These are phyloP conservation scores for Rubia peregrina DNA, from an alignment of 305 asterid genomes.

Conservation along the genomic window DNA sequence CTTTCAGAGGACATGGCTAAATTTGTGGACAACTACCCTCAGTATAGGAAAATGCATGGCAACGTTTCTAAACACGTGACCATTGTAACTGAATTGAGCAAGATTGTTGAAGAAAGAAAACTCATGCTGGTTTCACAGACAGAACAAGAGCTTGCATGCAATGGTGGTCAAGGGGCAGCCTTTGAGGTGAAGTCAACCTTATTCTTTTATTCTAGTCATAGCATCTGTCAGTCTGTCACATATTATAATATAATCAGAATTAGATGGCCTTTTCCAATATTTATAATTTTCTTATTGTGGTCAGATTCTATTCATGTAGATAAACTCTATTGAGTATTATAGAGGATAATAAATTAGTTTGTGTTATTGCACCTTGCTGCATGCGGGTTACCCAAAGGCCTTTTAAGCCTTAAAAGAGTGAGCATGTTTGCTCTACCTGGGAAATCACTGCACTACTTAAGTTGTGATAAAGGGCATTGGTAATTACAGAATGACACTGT, in stretches of 20 bases:
- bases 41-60: constrained; percentile 90
- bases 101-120: constrained; percentile 89
- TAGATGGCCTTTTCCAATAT: background rate
- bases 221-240: background rate
- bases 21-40: constrained; percentile 97
- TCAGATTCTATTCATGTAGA: background rate
- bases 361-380: background rate
- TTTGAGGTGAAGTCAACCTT: constrained; percentile 59
- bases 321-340: background rate
- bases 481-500: background rate
- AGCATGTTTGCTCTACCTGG: background rate
- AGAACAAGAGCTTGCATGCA: constrained; percentile 97
- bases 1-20: constrained; percentile 98
- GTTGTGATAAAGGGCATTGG: background rate
- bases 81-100: constrained; percentile 95
- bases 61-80: constrained; percentile 99
- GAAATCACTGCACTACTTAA: background rate
- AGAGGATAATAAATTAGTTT: background rate
- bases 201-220: background rate
- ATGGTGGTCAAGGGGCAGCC: constrained; percentile 99
- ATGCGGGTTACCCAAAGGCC: background rate
- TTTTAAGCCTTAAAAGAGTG: background rate
- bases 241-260: background rate
- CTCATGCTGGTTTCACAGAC: constrained; percentile 95
- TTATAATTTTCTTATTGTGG: background rate